Conservation (phyloP, 345 rosid genomes). For the Kandelia obovata region DNA sequence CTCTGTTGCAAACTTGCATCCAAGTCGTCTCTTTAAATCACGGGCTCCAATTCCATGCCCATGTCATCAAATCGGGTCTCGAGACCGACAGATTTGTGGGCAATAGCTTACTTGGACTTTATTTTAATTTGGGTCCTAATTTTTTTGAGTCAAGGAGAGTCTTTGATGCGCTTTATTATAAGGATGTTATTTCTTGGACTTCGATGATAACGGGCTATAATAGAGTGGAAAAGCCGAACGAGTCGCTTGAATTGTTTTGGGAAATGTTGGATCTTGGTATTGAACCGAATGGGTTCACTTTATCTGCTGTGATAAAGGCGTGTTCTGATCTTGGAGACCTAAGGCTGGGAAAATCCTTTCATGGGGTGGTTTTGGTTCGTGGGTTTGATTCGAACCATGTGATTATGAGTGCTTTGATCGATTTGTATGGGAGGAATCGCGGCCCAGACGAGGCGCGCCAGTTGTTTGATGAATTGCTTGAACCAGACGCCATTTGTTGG, state of each 20-base stretch:
- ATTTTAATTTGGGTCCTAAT: constrained; percentile 61
- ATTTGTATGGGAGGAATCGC: constrained; percentile 61
- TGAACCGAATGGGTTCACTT: constrained; percentile 68
- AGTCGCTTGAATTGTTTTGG: constrained; percentile 53
- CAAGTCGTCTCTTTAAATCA: constrained; percentile 47
- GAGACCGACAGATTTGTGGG: constrained; percentile 68
- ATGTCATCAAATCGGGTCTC: constrained; percentile 75
- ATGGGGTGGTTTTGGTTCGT: constrained; percentile 51
- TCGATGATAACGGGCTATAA: constrained; percentile 79
- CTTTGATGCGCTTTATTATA: constrained; percentile 53
- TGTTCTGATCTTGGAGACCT: constrained; percentile 56
- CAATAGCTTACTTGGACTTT: constrained; percentile 72
- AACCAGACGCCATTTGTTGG: constrained; percentile 77
- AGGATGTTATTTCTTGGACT: constrained; percentile 82
- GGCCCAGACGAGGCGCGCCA: constrained; percentile 42
- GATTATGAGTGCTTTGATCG: constrained; percentile 61
- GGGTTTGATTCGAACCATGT: constrained; percentile 58
- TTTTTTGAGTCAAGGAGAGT: constrained; percentile 56
- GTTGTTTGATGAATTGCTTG: constrained; percentile 72
- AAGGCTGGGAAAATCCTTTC: constrained; percentile 59
- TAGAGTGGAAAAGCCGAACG: constrained; percentile 38
- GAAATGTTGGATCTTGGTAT: constrained; percentile 64
- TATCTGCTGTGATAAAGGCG: constrained; percentile 76
- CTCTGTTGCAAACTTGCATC: constrained; percentile 68
- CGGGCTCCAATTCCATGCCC: constrained; percentile 75